Conservation (phyloP, 2,329 filamentous ascomycete species). For the Ophiostoma piceae region DNA sequence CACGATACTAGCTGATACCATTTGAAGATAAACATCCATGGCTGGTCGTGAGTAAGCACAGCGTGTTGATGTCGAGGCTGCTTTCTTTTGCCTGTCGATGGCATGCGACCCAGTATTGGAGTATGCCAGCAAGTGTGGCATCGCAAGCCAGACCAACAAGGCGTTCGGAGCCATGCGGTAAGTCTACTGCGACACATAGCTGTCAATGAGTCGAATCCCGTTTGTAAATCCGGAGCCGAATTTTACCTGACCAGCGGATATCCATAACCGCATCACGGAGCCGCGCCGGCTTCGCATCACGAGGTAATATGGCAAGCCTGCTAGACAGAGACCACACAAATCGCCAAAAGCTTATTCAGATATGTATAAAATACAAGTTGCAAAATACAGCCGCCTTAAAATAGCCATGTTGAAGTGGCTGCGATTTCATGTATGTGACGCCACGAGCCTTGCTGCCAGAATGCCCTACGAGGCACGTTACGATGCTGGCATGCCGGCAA, state of each 20-base stretch:
- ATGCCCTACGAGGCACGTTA: not conserved
- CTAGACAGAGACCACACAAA: not conserved
- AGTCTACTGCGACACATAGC: not conserved
- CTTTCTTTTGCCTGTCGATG: not conserved
- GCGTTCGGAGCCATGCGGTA: not conserved
- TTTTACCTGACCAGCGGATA: not conserved
- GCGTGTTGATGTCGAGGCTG: not conserved
- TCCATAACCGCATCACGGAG: not conserved
- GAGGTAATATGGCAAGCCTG: too few relatives aligned
- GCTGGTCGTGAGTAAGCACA: not conserved
- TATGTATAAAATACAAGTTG: not conserved
- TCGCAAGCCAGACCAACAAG: not conserved
- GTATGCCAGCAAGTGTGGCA: not conserved
- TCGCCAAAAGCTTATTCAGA: not conserved
- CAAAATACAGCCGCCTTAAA: too few relatives aligned
- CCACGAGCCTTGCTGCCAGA: not conserved
- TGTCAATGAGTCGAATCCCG: not conserved
- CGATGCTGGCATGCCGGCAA: not conserved
- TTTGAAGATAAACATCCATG: not conserved
- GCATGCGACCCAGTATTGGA: not conserved
- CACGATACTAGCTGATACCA: not conserved
- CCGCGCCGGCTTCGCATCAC: too few relatives aligned
- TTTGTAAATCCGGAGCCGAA: not conserved
- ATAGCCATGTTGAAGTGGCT: not conserved
- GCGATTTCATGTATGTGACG: not conserved